A percentile compares a stretch with the other conserved stretches of the same genome.
Conservation (phyloP, 148 eudicot species). For the Euryodendron excelsum region DNA sequence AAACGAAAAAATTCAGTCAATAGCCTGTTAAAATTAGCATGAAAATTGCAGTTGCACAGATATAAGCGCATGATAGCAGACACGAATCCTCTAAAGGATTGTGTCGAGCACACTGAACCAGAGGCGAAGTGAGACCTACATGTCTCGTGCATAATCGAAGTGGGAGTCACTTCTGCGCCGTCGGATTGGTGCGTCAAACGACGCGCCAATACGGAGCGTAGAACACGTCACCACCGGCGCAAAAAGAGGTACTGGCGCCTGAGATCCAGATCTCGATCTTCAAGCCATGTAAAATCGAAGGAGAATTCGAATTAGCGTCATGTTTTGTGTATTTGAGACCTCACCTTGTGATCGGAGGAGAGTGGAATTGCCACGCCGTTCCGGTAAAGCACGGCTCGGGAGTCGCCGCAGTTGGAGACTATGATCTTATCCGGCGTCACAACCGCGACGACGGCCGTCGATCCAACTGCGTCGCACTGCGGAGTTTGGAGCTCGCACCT, state of each 20-base stretch:
- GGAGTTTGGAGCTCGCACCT: conserved; percentile 57
- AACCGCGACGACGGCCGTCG: conserved; percentile 75
- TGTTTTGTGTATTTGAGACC: background rate
- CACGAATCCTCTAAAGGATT: no score
- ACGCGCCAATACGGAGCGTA: no score
- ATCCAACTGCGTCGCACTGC: conserved; percentile 70
- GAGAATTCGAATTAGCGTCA: background rate
- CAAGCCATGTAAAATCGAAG: background rate
- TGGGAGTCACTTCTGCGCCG: no score
- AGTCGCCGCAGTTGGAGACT: conserved; percentile 81
- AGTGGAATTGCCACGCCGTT: conserved; percentile 62
- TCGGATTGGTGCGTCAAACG: no score
- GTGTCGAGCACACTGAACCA: no score
- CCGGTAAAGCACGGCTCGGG: conserved; percentile 74
- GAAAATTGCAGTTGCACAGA: no score
- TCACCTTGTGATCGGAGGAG: conserved; percentile 73
- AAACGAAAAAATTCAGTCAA: background rate
- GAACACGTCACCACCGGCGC: no score
- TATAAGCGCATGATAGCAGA: no score
- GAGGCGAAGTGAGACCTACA: no score
- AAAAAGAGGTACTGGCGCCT: no score
- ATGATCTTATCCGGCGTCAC: conserved; percentile 56
- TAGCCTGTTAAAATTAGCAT: no score
- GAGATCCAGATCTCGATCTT: conserved; percentile 1
- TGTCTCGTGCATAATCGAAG: no score